Evolutionary conservation across 2,329 filamentous ascomycete species (phyloP).

Genomic region (Penicillium sp.): DNA sequence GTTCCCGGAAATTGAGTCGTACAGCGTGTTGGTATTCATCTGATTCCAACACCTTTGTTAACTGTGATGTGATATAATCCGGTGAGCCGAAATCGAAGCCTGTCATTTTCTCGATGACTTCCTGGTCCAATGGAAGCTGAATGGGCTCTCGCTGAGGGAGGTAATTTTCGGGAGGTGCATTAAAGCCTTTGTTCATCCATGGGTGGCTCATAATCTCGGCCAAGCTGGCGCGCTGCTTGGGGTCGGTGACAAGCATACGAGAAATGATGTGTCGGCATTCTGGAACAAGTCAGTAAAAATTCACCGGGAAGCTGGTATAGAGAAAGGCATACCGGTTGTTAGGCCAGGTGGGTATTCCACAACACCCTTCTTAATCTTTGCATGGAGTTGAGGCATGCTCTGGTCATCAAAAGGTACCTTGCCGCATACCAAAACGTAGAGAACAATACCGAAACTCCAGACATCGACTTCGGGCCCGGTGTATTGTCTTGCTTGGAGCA

Average conservation of each 20-base stretch:
- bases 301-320: background rate
- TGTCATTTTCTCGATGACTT: conserved; percentile 90
- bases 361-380: conserved; percentile 96
- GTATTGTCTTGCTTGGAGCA: conserved; percentile 91
- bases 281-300: conserved; percentile 48
- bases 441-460: conserved; percentile 98
- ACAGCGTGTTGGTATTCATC: conserved; percentile 90
- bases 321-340: conserved; percentile 68
- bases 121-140: conserved; percentile 77
- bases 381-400: conserved; percentile 96
- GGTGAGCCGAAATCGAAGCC: conserved; percentile 95
- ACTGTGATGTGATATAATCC: conserved; percentile 77
- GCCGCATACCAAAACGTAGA: conserved; percentile 95
- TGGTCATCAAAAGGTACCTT: conserved; percentile 99
- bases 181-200: conserved; percentile 94
- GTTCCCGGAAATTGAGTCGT: conserved; percentile 67
- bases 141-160: conserved; percentile 81
- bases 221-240: conserved; percentile 80
- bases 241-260: conserved; percentile 94
- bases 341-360: conserved; percentile 97
- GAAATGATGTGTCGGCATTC: conserved; percentile 93
- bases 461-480: conserved; percentile 96
- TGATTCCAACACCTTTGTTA: conserved; percentile 84
- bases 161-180: conserved; percentile 82
- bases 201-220: conserved; percentile 91